phyloP scores from a whole-genome alignment of 768 basidiomycete genomes.

The Cystofilobasidium capitatum region DNA sequence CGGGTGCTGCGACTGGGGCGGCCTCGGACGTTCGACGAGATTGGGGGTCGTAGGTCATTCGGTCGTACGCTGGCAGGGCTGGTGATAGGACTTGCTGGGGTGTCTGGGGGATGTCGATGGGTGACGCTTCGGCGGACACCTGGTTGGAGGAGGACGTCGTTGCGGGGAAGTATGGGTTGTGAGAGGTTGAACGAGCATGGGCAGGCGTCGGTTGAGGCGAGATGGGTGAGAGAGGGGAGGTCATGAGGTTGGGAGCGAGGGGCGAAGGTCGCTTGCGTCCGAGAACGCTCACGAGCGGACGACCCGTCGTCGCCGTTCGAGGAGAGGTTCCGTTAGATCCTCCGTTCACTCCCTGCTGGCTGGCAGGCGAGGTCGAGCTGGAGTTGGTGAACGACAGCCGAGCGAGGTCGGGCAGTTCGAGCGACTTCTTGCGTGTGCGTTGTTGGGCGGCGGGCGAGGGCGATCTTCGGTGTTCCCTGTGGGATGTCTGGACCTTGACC shows the following conservation, averaged over 20 bases:
- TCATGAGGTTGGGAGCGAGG: slow-evolving; percentile 20
- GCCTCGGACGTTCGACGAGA: background rate
- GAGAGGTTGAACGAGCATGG: background rate
- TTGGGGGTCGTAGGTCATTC: slow-evolving; percentile 19
- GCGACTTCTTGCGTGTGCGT: slow-evolving; percentile 43
- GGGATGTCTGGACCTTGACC: background rate
- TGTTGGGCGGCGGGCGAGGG: background rate
- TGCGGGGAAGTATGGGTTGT: slow-evolving; percentile 25
- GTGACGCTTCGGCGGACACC: background rate
- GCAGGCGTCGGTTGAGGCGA: slow-evolving; percentile 2
- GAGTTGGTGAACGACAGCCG: slow-evolving; percentile 44
- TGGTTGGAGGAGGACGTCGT: background rate
- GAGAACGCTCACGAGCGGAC: background rate
- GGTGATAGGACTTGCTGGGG: background rate
- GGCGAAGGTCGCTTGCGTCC: slow-evolving; percentile 21
- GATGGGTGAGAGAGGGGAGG: slow-evolving; percentile 23
- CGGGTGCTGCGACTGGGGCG: background rate
- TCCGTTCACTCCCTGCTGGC: slow-evolving; percentile 35
- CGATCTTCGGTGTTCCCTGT: slow-evolving; percentile 2
- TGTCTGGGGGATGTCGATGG: slow-evolving; percentile 16
- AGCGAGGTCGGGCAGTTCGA: slow-evolving; percentile 66
- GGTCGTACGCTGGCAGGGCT: slow-evolving; percentile 23
- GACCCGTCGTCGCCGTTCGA: background rate
- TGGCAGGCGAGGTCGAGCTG: background rate
- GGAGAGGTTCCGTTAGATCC: too few species aligned